phyloP scores from a whole-genome alignment of 108 stramenopile genomes.

The Mediolabrus comicus region DNA sequence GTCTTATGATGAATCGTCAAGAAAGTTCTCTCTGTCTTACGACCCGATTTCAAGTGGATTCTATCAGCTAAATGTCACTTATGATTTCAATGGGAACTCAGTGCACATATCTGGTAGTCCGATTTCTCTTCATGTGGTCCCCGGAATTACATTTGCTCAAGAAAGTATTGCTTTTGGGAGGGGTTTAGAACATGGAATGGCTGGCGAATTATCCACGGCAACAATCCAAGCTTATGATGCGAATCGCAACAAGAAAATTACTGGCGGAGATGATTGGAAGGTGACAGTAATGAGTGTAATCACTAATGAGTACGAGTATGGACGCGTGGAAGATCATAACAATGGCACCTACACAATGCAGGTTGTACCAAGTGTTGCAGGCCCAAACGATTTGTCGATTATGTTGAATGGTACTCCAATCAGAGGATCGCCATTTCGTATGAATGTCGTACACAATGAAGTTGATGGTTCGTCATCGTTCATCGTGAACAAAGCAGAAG shows the following conservation, averaged over 20 bases:
- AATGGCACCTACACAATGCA: constrained; percentile 32
- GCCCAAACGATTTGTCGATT: constrained; percentile 25
- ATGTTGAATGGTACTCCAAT: constrained; percentile 28
- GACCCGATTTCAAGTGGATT: constrained; percentile 11
- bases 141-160: constrained; percentile 31
- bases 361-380: constrained; percentile 27
- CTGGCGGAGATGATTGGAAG: constrained; percentile 38
- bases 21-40: constrained; percentile 2
- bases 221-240: constrained; percentile 22
- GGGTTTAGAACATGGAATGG: constrained; percentile 37
- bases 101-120: constrained; percentile 46
- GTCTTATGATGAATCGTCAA: constrained; percentile 9
- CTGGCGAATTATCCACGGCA: constrained; percentile 20
- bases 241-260: constrained; percentile 21
- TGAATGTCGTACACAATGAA: constrained; percentile 32
- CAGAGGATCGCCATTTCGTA: constrained; percentile 38
- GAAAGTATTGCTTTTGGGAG: constrained; percentile 27
- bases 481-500: constrained; percentile 11
- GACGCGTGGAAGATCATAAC: constrained; percentile 11
- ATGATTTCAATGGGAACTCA: background rate
- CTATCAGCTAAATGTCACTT: constrained; percentile 26
- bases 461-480: constrained; percentile 22
- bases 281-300: constrained; percentile 7
- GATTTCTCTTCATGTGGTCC: constrained; percentile 20
- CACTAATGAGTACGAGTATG: constrained; percentile 17